These are phyloP conservation scores for Sporothrix curviconia DNA, from an alignment of 2,329 filamentous ascomycete species.

Conservation along the genomic window DNA sequence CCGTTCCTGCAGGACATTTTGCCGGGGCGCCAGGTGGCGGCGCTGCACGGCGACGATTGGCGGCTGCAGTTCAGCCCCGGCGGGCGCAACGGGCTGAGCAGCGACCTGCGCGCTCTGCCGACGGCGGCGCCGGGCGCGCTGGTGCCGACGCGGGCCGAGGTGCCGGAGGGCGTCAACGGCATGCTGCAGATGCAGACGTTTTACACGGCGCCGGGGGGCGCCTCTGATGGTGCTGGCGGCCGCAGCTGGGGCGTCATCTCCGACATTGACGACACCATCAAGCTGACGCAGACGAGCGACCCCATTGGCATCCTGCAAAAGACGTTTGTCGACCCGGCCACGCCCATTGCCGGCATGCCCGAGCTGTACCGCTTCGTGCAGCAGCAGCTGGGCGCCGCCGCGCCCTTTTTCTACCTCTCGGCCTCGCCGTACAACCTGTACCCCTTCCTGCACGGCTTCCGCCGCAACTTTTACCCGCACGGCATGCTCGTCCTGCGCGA, in stretches of 20 bases:
- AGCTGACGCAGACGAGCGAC: constrained; percentile 75
- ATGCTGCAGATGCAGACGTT: constrained; percentile 60
- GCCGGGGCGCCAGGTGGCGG: constrained; percentile 61
- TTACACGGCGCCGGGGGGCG: constrained; percentile 64
- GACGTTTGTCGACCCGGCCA: constrained; percentile 73
- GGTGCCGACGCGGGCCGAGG: constrained; percentile 42
- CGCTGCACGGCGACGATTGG: constrained; percentile 45
- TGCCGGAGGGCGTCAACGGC: constrained; percentile 47
- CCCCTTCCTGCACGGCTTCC: constrained; percentile 72
- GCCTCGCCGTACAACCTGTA: constrained; percentile 94
- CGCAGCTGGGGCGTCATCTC: constrained; percentile 86
- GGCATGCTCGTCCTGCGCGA: constrained; percentile 83
- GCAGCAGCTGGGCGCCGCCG: constrained; percentile 33
- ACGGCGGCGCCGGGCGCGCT: constrained; percentile 38
- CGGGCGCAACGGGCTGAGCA: constrained; percentile 64
- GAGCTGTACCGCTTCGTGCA: constrained; percentile 68
- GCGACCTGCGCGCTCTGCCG: constrained; percentile 51
- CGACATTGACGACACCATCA: constrained; percentile 94
- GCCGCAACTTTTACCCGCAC: constrained; percentile 61
- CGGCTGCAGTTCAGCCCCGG: constrained; percentile 59
- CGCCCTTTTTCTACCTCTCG: constrained; percentile 83
- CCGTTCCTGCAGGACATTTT: constrained; percentile 75
- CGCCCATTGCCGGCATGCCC: constrained; percentile 73
- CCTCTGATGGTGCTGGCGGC: too few species aligned
- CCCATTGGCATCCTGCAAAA: constrained; percentile 73